Conservation (phyloP, 2,329 filamentous ascomycete genomes). For the Botrytis tulipae region DNA sequence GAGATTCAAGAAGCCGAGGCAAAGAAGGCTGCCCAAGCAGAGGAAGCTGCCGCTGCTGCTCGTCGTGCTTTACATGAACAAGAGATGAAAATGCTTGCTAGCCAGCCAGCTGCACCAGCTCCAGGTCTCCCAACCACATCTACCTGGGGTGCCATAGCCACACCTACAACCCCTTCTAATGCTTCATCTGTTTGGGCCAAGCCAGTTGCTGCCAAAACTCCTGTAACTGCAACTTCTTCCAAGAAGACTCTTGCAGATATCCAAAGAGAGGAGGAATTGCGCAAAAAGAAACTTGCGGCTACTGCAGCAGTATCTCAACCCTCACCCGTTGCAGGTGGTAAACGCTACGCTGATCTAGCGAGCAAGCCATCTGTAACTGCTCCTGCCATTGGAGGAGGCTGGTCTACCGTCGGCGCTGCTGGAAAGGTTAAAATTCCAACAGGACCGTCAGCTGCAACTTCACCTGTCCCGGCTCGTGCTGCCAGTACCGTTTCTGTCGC, state of each 20-base stretch:
- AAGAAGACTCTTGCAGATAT: constrained; percentile 97
- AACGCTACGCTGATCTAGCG: constrained; percentile 93
- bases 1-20: constrained; percentile 97
- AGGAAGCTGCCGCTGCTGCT: constrained; percentile 74
- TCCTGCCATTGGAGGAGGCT: constrained; percentile 59
- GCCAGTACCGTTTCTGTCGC: constrained; percentile 38
- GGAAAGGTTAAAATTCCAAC: constrained; percentile 83
- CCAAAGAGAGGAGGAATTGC: constrained; percentile 89
- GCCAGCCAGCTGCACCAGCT: constrained; percentile 60
- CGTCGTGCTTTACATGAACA: constrained; percentile 78
- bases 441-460: constrained; percentile 50
- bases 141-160: constrained; percentile 63
- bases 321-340: constrained; percentile 55
- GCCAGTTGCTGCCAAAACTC: constrained; percentile 43
- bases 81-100: constrained; percentile 58
- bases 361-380: constrained; percentile 61
- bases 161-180: constrained; percentile 34
- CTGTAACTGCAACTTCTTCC: constrained; percentile 38
- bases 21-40: constrained; percentile 84
- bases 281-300: constrained; percentile 67
- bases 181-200: constrained; percentile 49
- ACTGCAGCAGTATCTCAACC: constrained; percentile 45
- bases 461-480: constrained; percentile 44
- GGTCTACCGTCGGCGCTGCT: constrained; percentile 92
- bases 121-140: constrained; percentile 83